Conservation (phyloP, 2,329 filamentous ascomycete genomes). For the Aspergillus terreus region DNA sequence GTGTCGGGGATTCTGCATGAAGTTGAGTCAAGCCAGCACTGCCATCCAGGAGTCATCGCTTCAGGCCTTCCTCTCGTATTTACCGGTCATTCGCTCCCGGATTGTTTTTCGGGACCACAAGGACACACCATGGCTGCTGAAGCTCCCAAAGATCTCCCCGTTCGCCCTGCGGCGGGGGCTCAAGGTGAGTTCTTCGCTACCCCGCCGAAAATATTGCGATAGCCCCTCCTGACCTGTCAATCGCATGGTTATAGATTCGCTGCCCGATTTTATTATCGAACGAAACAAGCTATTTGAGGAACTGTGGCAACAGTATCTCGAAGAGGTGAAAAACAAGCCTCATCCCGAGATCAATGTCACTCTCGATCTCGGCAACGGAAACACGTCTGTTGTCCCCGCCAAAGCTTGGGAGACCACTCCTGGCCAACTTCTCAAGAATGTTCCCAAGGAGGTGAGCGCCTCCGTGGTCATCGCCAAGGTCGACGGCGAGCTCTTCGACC, state of each 20-base stretch:
- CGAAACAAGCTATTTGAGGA: constrained; percentile 84
- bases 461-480: constrained; percentile 78
- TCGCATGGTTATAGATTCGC: constrained; percentile 32
- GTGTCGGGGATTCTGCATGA: neutral
- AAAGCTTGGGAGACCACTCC: constrained; percentile 92
- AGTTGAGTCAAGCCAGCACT: neutral
- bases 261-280: constrained; percentile 75
- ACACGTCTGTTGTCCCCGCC: constrained; percentile 48
- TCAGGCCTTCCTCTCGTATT: neutral
- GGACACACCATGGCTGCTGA: constrained; percentile 31
- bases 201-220: constrained; percentile 32
- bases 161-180: constrained; percentile 30
- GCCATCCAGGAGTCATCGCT: constrained; percentile 10
- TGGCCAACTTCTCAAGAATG: constrained; percentile 70
- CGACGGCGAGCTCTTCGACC: constrained; percentile 85
- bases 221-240: constrained; percentile 21
- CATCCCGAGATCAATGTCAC: constrained; percentile 49
- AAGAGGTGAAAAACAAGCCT: constrained; percentile 59
- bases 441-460: constrained; percentile 81
- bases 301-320: constrained; percentile 78
- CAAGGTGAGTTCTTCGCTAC: constrained; percentile 26
- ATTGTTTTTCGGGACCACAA: constrained; percentile 10
- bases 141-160: constrained; percentile 33
- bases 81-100: constrained; percentile 20
- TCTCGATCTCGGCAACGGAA: constrained; percentile 41